Base-by-base conservation (phyloP, 2,329 filamentous ascomycete genomes). In the Magnaporthiopsis incrustans region DNA sequence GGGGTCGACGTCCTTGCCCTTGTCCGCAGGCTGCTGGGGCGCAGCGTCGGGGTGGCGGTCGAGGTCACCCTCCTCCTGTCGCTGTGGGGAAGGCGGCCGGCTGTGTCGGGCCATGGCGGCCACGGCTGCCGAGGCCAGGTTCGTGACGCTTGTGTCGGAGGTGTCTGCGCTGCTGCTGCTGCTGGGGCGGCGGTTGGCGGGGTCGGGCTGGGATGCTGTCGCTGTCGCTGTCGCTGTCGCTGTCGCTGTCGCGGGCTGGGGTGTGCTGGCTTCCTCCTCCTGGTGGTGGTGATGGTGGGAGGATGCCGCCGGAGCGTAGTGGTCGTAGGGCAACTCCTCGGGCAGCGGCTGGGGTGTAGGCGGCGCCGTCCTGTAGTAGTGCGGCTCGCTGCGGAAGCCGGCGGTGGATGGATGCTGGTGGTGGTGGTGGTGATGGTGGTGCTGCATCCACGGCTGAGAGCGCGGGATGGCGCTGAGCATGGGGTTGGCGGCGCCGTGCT, bases 401-500 rank as follows among this genome's bases (percentile, higher is more conserved):
- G 35, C 12, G 4, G 11, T 4, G 10, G 44, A 3, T 18, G 44
- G 44, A 22, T 53, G 44, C 8, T 35, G 33, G 4, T 35, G 32
- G 32, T 33, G 32, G 32, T 33, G 32, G 32, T 33, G 33, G 33
- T 35, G 33, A 2, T 35, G 33, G 7, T 35, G 33, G 7, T 3
- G 7, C 11, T 35, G 44, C 15, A 22, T 53, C 18, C 18, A 53
- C 22, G 44, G 44, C 22, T 53, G 44, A 74, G 7, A 59, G 18
- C 58, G 64, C 22, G 79, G 79, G 35, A 81, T 75, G 15, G 78
- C 78, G 65, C 77, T 81, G 10, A 81, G 73, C 69, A 76, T 75
- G 5, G 78, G 79, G 64, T 76, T 78, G 2, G 77, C 72, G 7
- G 69, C 27, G 27, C 27, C 69, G 4, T 68, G 18, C 44, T 53